These are phyloP conservation scores for Magnusiomyces starmeri DNA, from an alignment of 1,139 yeast species.

Conservation along the genomic window DNA sequence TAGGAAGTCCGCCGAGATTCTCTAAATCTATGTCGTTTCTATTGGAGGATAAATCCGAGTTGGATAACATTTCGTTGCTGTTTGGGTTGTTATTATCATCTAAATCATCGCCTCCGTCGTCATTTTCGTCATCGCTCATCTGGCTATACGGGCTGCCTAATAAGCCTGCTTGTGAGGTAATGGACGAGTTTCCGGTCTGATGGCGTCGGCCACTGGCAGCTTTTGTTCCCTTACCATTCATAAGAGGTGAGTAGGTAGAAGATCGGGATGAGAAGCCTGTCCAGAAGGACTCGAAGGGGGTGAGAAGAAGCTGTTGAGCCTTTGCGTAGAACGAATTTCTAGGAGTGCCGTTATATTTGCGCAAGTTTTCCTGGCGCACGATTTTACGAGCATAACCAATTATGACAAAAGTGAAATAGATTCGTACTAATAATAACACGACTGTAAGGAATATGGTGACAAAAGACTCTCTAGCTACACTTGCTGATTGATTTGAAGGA, in stretches of 20 bases:
- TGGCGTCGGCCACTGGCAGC: background rate
- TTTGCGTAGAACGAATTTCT: conserved; percentile 30
- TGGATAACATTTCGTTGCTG: too few relatives aligned
- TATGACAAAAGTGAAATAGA: conserved; percentile 61
- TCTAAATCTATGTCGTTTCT: too few relatives aligned
- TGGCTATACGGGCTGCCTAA: background rate
- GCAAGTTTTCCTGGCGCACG: conserved; percentile 31
- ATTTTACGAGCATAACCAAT: conserved; percentile 49
- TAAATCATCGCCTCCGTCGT: background rate
- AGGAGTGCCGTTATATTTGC: conserved; percentile 33
- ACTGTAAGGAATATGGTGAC: conserved; percentile 55
- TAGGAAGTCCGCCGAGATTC: too few relatives aligned
- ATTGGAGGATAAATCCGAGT: too few relatives aligned
- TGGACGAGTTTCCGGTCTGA: background rate
- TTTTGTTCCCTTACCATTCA: background rate
- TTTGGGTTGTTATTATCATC: background rate
- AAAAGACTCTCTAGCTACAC: conserved; percentile 63
- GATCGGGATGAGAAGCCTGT: conserved; percentile 39
- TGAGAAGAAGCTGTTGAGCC: conserved; percentile 27
- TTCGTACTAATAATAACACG: conserved; percentile 45
- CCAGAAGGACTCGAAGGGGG: conserved; percentile 33
- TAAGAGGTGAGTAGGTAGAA: conserved; percentile 2
- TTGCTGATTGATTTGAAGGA: conserved; percentile 48
- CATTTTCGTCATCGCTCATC: background rate
- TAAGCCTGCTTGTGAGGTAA: background rate